These are phyloP conservation scores for Globisporangium emineosum DNA, from an alignment of 352 stramenopile species.

Conservation along the genomic window DNA sequence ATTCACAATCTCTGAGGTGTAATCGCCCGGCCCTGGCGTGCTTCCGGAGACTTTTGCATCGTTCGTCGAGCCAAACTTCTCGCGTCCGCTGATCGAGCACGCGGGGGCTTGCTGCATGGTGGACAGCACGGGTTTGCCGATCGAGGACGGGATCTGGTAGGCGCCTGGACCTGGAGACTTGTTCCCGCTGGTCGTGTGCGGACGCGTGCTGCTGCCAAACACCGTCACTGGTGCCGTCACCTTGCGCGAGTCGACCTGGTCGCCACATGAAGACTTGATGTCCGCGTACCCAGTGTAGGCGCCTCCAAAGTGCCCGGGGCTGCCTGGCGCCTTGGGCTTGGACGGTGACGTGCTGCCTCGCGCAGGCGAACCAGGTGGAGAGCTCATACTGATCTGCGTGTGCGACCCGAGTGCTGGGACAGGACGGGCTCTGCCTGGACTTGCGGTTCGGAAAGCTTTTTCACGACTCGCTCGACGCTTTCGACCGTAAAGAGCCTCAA, in stretches of 20 bases:
- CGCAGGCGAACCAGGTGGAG: constrained; percentile 29
- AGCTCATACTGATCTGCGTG: constrained; percentile 18
- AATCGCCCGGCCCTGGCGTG: constrained; percentile 61
- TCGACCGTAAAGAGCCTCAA: neutral
- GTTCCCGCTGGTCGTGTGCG: constrained; percentile 38
- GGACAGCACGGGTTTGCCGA: constrained; percentile 66
- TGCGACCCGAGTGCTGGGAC: neutral
- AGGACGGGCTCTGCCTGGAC: neutral
- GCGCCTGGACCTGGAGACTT: constrained; percentile 63
- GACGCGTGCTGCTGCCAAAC: constrained; percentile 62
- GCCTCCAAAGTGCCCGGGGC: constrained; percentile 24
- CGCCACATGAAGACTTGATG: constrained; percentile 66
- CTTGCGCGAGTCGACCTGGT: constrained; percentile 76
- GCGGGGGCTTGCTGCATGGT: constrained; percentile 53
- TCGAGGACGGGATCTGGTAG: constrained; percentile 70
- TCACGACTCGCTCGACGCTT: constrained; percentile 6
- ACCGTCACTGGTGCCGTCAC: constrained; percentile 55
- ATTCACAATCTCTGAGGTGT: constrained; percentile 63
- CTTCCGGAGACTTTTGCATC: constrained; percentile 45
- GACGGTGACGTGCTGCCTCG: constrained; percentile 28
- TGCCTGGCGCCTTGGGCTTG: constrained; percentile 35
- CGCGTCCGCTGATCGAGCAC: constrained; percentile 68
- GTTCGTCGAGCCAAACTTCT: constrained; percentile 75
- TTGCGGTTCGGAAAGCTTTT: constrained; percentile 7
- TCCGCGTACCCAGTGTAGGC: constrained; percentile 47